Base-by-base conservation (phyloP, 1,284 basidiomycete species). In the Dichomitus squalens region DNA sequence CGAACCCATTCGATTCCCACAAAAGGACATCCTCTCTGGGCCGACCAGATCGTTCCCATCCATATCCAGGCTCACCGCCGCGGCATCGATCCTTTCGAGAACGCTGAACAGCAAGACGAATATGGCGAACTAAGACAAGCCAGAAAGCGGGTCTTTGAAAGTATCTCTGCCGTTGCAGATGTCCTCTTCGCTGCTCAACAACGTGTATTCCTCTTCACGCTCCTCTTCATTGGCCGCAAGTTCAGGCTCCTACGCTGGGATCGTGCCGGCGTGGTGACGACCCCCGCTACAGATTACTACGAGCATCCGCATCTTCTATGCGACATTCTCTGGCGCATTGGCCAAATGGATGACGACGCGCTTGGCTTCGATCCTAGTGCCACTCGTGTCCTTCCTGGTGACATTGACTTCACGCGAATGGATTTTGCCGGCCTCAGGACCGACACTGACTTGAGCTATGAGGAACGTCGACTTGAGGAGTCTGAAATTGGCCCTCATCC, bases 21-120 rank as follows among this genome's bases (percentile, higher is more conserved):
- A 12, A 5, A 25, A 16, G 40, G 12, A 14, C 40, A 41, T 11
- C 21, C 40, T 25, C 21, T 6, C 4, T 21, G 21, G 20, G 21
- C 73, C 0, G 88, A 90, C 21, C 20, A 14, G 3, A 25, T 9
- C 3, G 21, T 41, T 7, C 40, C 40, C 12, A 14, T 41, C 12
- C 21, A 41, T 20, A 23, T 41, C 40, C 25, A 12, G 11, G 11
- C 40, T 25, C 35, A 36, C 35, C 14, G 6, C 35, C 11, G 35
- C 35, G 35, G 35, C 11, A 36, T 36, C 35, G 35, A 36, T 16
- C 35, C 35, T 14, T 36, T 36, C 35, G 35, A 36, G 12, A 36
- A 9, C 35, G 35, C 35, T 11, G 6, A 16, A 11, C 6, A 9
- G 12, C 11, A 36, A 11, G 35, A 36, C 8, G 9, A n/a, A n/a